Evolutionary conservation across 805 yeast genomes (phyloP).

Genomic region (Lachancea thermotolerans): DNA sequence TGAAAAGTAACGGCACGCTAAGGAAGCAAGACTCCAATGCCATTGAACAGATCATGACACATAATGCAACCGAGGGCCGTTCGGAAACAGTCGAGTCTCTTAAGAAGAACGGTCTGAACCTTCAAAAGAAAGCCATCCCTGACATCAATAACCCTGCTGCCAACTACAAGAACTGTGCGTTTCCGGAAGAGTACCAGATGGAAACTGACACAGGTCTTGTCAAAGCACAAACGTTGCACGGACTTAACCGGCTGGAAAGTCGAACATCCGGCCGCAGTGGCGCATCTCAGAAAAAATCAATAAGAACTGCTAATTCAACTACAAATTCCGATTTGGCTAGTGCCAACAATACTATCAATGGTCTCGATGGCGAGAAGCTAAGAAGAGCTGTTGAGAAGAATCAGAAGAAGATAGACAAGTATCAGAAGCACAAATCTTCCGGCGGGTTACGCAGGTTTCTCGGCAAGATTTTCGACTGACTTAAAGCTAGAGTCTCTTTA

Average conservation of each 20-base stretch:
- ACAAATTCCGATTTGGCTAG: conserved; percentile 1
- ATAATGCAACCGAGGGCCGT: conserved; percentile 19
- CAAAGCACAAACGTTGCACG: conserved; percentile 47
- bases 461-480: conserved; percentile 18
- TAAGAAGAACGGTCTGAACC: conserved; percentile 12
- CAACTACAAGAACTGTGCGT: conserved; percentile 25
- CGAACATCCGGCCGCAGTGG: conserved; percentile 8
- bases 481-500: too few species aligned
- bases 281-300: conserved; percentile 3
- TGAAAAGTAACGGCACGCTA: conserved; percentile 14
- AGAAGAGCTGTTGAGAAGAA: conserved; percentile 30
- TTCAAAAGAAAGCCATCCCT: conserved; percentile 12
- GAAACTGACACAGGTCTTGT: conserved; percentile 66
- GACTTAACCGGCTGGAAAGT: conserved; percentile 40
- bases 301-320: neutral
- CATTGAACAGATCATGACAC: conserved; percentile 19
- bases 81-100: conserved; percentile 24
- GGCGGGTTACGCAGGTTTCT: conserved; percentile 22
- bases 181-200: conserved; percentile 62
- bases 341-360: neutral
- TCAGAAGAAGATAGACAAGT: conserved; percentile 25
- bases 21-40: conserved; percentile 13
- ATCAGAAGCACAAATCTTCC: conserved; percentile 16
- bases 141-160: conserved; percentile 21
- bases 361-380: conserved; percentile 19